phyloP scores from a whole-genome alignment of 176 grass and related monocot genomes.

The Musa acuminata region DNA sequence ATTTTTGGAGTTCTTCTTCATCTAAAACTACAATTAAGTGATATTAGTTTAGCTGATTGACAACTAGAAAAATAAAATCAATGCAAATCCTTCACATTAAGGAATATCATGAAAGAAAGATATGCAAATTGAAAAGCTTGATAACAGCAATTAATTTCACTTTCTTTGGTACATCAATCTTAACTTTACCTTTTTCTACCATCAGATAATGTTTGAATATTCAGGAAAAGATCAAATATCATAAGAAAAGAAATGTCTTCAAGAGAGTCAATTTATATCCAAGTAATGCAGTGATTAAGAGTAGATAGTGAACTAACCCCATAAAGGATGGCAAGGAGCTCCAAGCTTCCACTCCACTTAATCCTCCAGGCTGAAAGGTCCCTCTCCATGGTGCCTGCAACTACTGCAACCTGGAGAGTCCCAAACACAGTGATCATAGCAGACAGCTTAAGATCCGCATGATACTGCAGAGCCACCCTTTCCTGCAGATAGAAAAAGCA shows the following conservation, averaged over 20 bases:
- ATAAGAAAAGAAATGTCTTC: not conserved
- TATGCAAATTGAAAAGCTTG: too few relatives aligned
- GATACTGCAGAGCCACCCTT: constrained; percentile 25
- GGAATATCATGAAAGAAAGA: too few relatives aligned
- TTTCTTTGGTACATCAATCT: too few relatives aligned
- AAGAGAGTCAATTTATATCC: too few relatives aligned
- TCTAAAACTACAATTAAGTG: too few relatives aligned
- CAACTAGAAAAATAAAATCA: too few relatives aligned
- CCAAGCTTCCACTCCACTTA: constrained; percentile 13
- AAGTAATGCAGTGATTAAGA: too few relatives aligned
- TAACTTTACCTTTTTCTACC: too few relatives aligned
- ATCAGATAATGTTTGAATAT: not conserved
- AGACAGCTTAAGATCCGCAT: constrained; percentile 22
- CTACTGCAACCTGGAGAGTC: constrained; percentile 5
- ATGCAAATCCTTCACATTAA: too few relatives aligned
- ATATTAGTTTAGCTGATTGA: too few relatives aligned
- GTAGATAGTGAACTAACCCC: constrained; percentile 9
- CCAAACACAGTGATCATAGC: constrained; percentile 29
- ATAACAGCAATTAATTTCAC: too few relatives aligned
- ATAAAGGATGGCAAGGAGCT: constrained; percentile 18
- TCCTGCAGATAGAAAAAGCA: constrained; percentile 10
- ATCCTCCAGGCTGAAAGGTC: constrained; percentile 21
- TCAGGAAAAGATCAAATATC: not conserved
- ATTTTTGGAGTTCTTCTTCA: too few relatives aligned
- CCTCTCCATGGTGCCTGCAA: constrained; percentile 18